Conservation (phyloP, 768 basidiomycete genomes). For the Lentinula lateritia region DNA sequence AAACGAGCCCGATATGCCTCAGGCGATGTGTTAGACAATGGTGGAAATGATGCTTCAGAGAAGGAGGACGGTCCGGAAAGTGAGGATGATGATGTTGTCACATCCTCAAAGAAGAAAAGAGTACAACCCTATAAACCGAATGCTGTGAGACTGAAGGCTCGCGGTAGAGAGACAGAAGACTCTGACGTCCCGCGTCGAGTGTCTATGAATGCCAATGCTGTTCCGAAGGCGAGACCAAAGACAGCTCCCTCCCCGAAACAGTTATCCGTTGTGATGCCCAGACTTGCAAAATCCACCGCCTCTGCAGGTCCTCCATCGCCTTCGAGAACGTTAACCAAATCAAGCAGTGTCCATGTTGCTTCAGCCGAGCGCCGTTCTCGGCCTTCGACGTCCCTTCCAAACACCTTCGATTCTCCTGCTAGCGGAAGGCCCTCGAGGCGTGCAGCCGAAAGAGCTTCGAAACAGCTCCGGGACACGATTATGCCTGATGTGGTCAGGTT, state of each 20-base stretch:
- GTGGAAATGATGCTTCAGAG: not conserved
- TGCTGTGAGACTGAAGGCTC: not conserved
- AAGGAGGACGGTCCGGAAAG: not conserved
- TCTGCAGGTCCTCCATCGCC: not conserved
- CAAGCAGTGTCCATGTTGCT: not conserved
- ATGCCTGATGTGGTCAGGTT: constrained; percentile 77
- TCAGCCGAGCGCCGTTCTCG: not conserved
- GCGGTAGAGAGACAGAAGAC: not conserved
- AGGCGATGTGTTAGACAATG: not conserved
- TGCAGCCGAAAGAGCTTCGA: constrained; percentile 38
- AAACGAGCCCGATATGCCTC: not conserved
- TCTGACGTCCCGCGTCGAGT: not conserved
- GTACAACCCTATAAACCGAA: not conserved
- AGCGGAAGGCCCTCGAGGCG: constrained; percentile 22
- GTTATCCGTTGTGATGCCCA: not conserved
- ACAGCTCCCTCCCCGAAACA: not conserved
- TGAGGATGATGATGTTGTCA: not conserved
- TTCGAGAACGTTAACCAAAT: not conserved
- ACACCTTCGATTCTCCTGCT: not conserved
- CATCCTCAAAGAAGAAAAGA: not conserved
- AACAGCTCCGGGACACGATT: constrained; percentile 56
- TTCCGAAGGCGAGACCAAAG: not conserved
- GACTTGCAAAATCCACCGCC: not conserved
- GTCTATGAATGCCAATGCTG: not conserved
- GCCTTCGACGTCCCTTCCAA: not conserved